Base-by-base conservation (phyloP, 495 filamentous ascomycete species). In the Talaromyces wortmannii region DNA sequence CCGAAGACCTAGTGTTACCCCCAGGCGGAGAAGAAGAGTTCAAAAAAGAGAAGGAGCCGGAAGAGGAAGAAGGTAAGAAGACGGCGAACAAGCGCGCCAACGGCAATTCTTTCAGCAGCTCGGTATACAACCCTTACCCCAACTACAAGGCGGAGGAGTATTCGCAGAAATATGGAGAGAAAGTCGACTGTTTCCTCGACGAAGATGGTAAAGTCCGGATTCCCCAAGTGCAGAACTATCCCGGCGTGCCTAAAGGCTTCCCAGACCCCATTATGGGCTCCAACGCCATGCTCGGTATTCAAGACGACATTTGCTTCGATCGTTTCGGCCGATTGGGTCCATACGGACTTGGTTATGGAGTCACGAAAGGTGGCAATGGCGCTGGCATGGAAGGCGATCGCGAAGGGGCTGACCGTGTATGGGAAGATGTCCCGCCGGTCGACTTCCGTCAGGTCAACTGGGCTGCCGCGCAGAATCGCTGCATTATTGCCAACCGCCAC, bases 301-400 rank as follows among this genome's bases (percentile, higher is more conserved):
- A 84, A 31, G 83, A 96, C 55, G 88, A 95, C 65, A 79, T 97
- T 50, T 98, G 94, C 73, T 97, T 96, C 69, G 94, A 98, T 52
- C 81, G 94, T 2, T 95, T 87, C 68, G 94, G 95, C 8, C 79
- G 89, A 55, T 78, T 92, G 29, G 95, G 91, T 0, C 86, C 92
- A 0, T 98, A 98, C 60, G 94, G 94, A 0, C 82, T 87, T 51
- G 94, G 94, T 13, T 97, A 97, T 61, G 85, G 81, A 17, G 67
- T 76, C 15, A 79, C 79, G 57, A 82, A 79, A 63, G 94, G 94
- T 7, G 94, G 94, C 7, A 81, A 84, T 15, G 92, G 92, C 0
- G 83, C 88, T 31, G 92, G 90, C 8, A 70, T 92, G 62, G 80
- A 90, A 58, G 90, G 89, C 32, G 87, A 96, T 48, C 81, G 77